Evolutionary conservation across 306 rosid species (phyloP).

Genomic region (Cucurbita moschata): DNA sequence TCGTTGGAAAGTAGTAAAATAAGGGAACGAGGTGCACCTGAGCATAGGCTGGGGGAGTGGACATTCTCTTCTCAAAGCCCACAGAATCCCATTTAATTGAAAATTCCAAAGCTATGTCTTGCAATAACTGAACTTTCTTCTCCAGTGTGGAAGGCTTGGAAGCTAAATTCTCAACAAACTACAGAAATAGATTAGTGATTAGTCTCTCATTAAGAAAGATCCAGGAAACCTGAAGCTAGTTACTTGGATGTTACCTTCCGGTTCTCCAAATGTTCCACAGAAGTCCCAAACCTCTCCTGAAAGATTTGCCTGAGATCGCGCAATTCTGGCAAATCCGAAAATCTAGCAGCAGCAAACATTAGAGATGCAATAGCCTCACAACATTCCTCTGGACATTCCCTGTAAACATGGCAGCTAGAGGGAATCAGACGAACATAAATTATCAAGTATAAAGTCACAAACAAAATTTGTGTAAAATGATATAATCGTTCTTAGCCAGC

Average conservation of each 20-base stretch:
- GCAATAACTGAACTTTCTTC: slow-evolving; percentile 57
- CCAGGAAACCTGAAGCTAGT: neutral
- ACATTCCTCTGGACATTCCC: slow-evolving; percentile 94
- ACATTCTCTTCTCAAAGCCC: slow-evolving; percentile 69
- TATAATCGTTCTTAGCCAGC: neutral
- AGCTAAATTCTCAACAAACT: slow-evolving; percentile 68
- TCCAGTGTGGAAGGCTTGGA: slow-evolving; percentile 57
- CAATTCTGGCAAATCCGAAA: slow-evolving; percentile 91
- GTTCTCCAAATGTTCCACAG: slow-evolving; percentile 47
- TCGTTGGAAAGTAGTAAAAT: slow-evolving; percentile 6
- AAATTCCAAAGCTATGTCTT: slow-evolving; percentile 61
- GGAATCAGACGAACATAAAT: neutral
- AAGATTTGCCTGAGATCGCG: slow-evolving; percentile 76
- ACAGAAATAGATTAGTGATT: slow-evolving; percentile 9
- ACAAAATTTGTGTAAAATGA: neutral
- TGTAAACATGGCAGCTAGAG: slow-evolving; percentile 13
- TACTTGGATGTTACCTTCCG: slow-evolving; percentile 32
- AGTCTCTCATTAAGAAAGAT: slow-evolving; percentile 11
- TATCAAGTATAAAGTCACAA: neutral
- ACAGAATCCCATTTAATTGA: slow-evolving; percentile 74
- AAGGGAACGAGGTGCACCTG: slow-evolving; percentile 33
- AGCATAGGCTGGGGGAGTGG: slow-evolving; percentile 29
- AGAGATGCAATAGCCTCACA: slow-evolving; percentile 65
- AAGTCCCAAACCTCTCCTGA: slow-evolving; percentile 60
- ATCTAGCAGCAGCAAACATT: slow-evolving; percentile 82